These are phyloP conservation scores for Plantago major DNA, from an alignment of 257 asterid genomes.

Conservation along the genomic window DNA sequence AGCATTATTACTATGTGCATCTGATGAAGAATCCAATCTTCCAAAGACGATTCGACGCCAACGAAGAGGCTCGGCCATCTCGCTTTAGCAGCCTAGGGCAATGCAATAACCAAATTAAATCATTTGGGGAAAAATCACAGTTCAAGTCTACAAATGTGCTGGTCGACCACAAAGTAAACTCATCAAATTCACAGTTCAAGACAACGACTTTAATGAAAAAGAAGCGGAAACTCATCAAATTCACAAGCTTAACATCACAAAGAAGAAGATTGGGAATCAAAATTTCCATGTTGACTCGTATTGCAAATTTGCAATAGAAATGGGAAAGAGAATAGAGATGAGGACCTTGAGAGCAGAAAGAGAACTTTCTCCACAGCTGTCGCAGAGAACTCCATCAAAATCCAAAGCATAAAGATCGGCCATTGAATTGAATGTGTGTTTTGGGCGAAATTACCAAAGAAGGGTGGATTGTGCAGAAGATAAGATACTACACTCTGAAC, in stretches of 20 bases:
- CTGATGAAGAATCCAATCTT: constrained; percentile 93
- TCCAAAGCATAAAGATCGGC: constrained; percentile 92
- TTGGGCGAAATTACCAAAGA: constrained; percentile 1
- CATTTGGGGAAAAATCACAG: neutral
- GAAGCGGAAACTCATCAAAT: neutral
- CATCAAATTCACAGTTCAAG: neutral
- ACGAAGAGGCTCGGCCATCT: constrained; percentile 81
- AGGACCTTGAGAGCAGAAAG: constrained; percentile 88
- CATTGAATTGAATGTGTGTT: constrained; percentile 28
- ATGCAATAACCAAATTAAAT: constrained; percentile 4
- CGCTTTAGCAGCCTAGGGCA: constrained; percentile 74
- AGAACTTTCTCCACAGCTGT: constrained; percentile 98
- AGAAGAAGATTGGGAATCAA: neutral
- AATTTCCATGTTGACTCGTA: too few species aligned
- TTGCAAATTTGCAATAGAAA: neutral
- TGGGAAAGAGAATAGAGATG: neutral
- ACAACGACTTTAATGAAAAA: neutral
- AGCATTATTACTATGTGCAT: constrained; percentile 59
- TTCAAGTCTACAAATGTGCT: neutral
- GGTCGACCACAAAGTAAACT: neutral
- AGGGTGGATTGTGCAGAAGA: neutral
- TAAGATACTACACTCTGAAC: constrained; percentile 15
- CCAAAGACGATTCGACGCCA: constrained; percentile 62
- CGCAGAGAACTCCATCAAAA: constrained; percentile 95
- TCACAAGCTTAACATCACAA: neutral